Evolutionary conservation across 2,329 filamentous ascomycete genomes (phyloP).

Genomic region (Lecanosticta acicola): DNA sequence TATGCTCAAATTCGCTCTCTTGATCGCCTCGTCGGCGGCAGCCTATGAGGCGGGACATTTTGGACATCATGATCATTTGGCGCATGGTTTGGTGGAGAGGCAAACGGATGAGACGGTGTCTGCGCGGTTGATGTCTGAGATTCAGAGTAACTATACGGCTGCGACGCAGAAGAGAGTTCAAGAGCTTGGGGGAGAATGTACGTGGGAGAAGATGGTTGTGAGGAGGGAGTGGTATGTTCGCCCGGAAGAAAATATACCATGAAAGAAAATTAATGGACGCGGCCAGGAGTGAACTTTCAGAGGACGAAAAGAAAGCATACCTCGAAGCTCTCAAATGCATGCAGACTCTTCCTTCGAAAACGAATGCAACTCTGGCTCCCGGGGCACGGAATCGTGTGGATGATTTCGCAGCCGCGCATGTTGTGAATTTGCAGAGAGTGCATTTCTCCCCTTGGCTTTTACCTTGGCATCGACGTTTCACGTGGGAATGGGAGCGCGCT

Average conservation of each 20-base stretch:
- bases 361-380: not conserved
- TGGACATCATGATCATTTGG: too few relatives aligned
- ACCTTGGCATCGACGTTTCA: conserved; percentile 40
- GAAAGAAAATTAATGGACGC: conserved; percentile 16
- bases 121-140: not conserved
- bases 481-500: conserved; percentile 39
- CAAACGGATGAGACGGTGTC: not conserved
- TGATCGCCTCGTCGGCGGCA: too few relatives aligned
- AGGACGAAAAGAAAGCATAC: conserved; percentile 29
- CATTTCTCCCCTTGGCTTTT: conserved; percentile 27
- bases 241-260: conserved; percentile 8
- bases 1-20: too few relatives aligned
- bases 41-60: too few relatives aligned
- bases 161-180: not conserved
- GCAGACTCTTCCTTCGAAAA: not conserved
- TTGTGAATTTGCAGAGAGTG: conserved; percentile 6
- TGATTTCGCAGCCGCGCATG: not conserved
- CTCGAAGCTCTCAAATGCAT: conserved; percentile 19
- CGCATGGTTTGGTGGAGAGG: too few relatives aligned
- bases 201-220: conserved; percentile 18
- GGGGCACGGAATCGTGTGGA: not conserved
- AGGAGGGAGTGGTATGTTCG: conserved; percentile 13
- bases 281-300: conserved; percentile 32
- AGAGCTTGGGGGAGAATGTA: conserved; percentile 8
- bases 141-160: not conserved